phyloP scores from a whole-genome alignment of 2,329 filamentous ascomycete genomes.

The Claviceps sp. region DNA sequence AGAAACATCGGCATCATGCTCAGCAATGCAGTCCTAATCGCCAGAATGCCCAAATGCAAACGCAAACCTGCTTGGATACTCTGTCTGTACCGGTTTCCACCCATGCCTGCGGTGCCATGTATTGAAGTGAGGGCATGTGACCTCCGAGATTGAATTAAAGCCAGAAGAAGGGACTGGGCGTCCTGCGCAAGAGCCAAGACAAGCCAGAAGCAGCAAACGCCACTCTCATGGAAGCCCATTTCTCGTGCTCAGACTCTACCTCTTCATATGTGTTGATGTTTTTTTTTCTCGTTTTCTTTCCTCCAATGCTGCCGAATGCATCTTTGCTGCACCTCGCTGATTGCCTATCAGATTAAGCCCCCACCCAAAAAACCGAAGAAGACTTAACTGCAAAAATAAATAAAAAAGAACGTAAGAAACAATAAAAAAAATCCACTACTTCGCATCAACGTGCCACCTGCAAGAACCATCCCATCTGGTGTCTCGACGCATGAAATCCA shows the following conservation, averaged over 20 bases:
- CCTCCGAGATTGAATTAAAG: no score
- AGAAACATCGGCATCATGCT: background rate
- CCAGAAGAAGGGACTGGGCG: no score
- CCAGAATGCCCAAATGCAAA: background rate
- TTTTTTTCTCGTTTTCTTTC: background rate
- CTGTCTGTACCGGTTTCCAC: background rate
- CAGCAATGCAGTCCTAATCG: conserved; percentile 4
- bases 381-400: background rate
- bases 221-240: no score
- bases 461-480: background rate
- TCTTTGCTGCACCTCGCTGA: background rate
- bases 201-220: no score
- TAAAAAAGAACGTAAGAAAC: background rate
- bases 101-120: background rate
- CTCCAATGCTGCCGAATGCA: background rate
- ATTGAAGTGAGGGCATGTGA: background rate
- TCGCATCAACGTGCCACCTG: conserved; percentile 2
- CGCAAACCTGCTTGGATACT: background rate
- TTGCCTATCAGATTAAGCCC: background rate
- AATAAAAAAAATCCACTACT: background rate
- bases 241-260: background rate
- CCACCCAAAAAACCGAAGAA: background rate
- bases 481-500: conserved; percentile 6
- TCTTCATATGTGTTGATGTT: background rate
- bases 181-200: no score